A percentile compares a stretch with the other conserved stretches of the same genome.
phyloP scores from a whole-genome alignment of 768 basidiomycete species.

The Podaxis carcinomalis region DNA sequence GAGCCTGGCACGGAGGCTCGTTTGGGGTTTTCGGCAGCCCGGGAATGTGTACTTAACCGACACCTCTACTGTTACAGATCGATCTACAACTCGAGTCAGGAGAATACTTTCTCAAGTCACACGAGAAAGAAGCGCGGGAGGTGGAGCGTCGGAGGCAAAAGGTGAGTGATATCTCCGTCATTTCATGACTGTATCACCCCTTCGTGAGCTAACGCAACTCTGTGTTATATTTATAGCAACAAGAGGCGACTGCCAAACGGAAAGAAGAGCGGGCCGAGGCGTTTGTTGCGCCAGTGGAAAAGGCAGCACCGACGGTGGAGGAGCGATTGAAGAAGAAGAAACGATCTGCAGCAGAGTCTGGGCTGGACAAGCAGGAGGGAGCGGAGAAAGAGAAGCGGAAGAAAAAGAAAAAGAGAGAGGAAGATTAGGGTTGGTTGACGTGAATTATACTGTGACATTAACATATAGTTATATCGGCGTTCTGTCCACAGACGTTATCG shows the following conservation, averaged over 20 bases:
- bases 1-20: neutral
- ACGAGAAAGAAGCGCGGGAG: slow-evolving; percentile 80
- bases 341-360: slow-evolving; percentile 26
- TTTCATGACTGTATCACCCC: neutral
- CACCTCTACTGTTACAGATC: slow-evolving; percentile 39
- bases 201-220: neutral
- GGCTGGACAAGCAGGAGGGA: slow-evolving; percentile 36
- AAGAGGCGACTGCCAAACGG: slow-evolving; percentile 63
- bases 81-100: slow-evolving; percentile 94
- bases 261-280: slow-evolving; percentile 81
- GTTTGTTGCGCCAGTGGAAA: slow-evolving; percentile 85
- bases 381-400: slow-evolving; percentile 28
- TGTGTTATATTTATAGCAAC: slow-evolving; percentile 53
- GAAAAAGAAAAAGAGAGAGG: slow-evolving; percentile 29
- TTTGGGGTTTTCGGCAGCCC: neutral
- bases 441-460: neutral
- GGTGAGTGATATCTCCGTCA: slow-evolving; percentile 33
- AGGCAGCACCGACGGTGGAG: slow-evolving; percentile 65
- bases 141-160: slow-evolving; percentile 71
- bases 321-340: slow-evolving; percentile 64
- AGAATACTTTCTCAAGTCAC: slow-evolving; percentile 95
- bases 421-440: slow-evolving; percentile 14
- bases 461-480: neutral
- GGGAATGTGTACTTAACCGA: neutral
- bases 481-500: neutral